Evolutionary conservation across 2,329 filamentous ascomycete genomes (phyloP), one percentile per base, ranked within the genome.

Genomic region (Chaetomiaceae sp.): DNA sequence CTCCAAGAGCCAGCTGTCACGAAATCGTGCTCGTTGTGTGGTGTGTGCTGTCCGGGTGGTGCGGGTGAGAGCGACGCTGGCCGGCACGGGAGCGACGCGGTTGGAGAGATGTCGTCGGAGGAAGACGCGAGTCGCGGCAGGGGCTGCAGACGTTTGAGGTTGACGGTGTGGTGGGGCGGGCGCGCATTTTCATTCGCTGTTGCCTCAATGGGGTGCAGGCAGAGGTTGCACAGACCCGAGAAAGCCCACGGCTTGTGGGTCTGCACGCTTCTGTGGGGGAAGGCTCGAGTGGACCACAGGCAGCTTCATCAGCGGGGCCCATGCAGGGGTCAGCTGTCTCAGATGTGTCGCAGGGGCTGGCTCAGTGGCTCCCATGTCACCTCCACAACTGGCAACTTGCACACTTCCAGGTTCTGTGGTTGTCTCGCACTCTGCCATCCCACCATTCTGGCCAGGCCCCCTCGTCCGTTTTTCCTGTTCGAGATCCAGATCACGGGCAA

Each of bases 281-380:
- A n/a, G n/a, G n/a, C n/a, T n/a, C n/a, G n/a, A n/a, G n/a, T n/a
- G n/a, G n/a, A n/a, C n/a, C n/a, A n/a, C 51, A 54, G 48, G 50
- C 54, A 53, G 54, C 53, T 38, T 27, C 34, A 40, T 37, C 32
- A 46, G 49, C 38, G 51, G 58, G 55, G 56, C 34, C n/a, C 35
- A 19, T 38, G 47, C 60, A 61, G 56, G 60, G 56, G 50, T 49
- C 12, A 36, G 18, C 44, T 56, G 68, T 70, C 65, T 70, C 68
- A 68, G 65, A 68, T 68, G 60, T 68, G 68, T 71, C 63, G 61
- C 68, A 71, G 65, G 58, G 51, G 47, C 54, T 33, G 34, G 41
- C 46, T n/a, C n/a, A n/a, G n/a, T n/a, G n/a, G n/a, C n/a, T n/a
- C n/a, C 52, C 54, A 50, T 56, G 53, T 54, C 42, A 48, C 50